phyloP scores from a whole-genome alignment of 805 yeast genomes.

The Lachancea mirantina region DNA sequence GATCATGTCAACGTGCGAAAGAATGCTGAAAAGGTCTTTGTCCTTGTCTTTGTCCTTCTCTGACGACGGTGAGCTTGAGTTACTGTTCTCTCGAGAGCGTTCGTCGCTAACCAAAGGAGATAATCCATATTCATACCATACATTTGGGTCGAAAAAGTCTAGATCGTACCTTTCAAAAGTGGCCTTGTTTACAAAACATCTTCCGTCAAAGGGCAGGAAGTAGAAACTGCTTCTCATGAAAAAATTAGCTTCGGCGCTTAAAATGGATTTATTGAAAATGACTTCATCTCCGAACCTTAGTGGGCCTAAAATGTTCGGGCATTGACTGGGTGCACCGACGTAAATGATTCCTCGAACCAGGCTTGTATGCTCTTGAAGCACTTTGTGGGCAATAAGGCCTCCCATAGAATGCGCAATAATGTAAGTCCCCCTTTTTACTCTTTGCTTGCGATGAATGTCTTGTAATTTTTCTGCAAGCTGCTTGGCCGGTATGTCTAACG shows the following conservation, averaged over 20 bases:
- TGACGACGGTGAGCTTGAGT: no score
- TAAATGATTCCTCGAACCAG: slow-evolving; percentile 70
- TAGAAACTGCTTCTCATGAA: slow-evolving; percentile 80
- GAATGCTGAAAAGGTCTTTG: slow-evolving; percentile 11
- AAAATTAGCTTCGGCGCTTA: slow-evolving; percentile 77
- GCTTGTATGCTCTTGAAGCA: slow-evolving; percentile 58
- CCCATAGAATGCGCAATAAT: slow-evolving; percentile 94
- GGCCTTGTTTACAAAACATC: slow-evolving; percentile 57
- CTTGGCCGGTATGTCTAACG: slow-evolving; percentile 48
- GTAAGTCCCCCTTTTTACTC: slow-evolving; percentile 47
- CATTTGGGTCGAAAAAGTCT: slow-evolving; percentile 73
- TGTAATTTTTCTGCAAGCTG: slow-evolving; percentile 45
- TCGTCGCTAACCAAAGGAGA: slow-evolving; percentile 59
- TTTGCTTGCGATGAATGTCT: slow-evolving; percentile 34
- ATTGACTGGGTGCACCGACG: slow-evolving; percentile 78
- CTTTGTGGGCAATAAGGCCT: slow-evolving; percentile 77
- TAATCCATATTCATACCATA: slow-evolving; percentile 70
- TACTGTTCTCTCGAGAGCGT: slow-evolving; percentile 14
- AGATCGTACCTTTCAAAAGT: slow-evolving; percentile 54
- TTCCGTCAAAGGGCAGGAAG: slow-evolving; percentile 70
- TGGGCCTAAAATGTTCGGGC: slow-evolving; percentile 84
- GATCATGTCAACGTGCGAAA: slow-evolving; percentile 12
- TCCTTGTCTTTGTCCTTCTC: slow-evolving; percentile 9
- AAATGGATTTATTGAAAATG: slow-evolving; percentile 59
- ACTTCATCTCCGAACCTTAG: slow-evolving; percentile 76